Evolutionary conservation across 345 rosid genomes (phyloP).

Genomic region (Eucalyptus melliodora): DNA sequence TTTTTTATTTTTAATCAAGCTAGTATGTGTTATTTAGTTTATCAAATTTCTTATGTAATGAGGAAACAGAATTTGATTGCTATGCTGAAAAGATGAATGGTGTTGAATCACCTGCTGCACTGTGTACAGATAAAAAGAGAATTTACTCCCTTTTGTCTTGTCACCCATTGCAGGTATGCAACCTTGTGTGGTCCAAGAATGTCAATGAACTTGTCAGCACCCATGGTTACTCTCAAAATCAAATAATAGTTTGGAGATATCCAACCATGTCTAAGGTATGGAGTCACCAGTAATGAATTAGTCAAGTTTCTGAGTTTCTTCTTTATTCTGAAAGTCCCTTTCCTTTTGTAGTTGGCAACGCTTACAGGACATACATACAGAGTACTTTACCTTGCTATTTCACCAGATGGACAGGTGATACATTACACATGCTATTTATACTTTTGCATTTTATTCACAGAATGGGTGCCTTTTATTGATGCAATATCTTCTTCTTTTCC

Average conservation of each 20-base stretch:
- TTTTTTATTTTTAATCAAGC: too few species aligned
- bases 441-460: not conserved
- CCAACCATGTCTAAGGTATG: conserved; percentile 95
- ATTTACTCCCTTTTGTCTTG: not conserved
- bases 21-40: not conserved
- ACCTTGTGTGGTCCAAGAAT: conserved; percentile 97
- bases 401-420: conserved; percentile 98
- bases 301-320: not conserved
- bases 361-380: conserved; percentile 91
- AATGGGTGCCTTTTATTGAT: not conserved
- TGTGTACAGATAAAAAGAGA: not conserved
- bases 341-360: conserved; percentile 68
- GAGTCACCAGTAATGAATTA: not conserved
- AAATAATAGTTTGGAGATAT: conserved; percentile 95
- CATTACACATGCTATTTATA: not conserved
- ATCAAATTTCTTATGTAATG: not conserved
- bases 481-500: not conserved
- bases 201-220: conserved; percentile 98
- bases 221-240: conserved; percentile 98
- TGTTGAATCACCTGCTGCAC: not conserved
- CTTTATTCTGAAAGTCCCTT: not conserved
- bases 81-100: not conserved
- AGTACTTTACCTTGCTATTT: conserved; percentile 97
- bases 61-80: not conserved
- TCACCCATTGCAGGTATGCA: conserved; percentile 58